Conservation (phyloP, 495 filamentous ascomycete genomes). For the Xylaria longipes region DNA sequence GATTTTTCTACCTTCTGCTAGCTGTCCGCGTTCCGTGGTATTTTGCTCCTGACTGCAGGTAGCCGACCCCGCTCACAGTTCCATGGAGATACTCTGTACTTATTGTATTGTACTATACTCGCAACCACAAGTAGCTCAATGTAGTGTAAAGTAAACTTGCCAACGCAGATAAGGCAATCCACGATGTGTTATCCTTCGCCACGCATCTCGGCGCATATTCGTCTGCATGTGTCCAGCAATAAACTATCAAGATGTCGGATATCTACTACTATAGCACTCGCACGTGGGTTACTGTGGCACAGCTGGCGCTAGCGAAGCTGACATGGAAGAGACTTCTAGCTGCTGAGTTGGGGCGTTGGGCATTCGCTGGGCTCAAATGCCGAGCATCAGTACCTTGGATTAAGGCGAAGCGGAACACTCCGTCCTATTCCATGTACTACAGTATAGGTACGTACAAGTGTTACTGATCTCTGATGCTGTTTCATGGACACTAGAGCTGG, state of each 20-base stretch:
- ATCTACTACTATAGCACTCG: neutral
- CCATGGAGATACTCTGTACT: no score
- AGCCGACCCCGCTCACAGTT: no score
- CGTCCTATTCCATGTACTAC: neutral
- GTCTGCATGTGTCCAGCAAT: constrained; percentile 13
- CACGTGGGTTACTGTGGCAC: constrained; percentile 10
- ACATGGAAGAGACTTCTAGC: neutral
- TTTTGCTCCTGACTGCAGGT: no score
- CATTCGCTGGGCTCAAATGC: neutral
- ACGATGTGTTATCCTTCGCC: neutral
- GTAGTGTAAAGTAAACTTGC: neutral
- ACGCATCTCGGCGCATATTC: constrained; percentile 21
- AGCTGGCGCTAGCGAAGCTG: constrained; percentile 10
- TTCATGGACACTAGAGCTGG: neutral
- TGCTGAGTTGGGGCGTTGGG: neutral
- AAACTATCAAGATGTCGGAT: neutral
- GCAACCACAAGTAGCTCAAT: no score
- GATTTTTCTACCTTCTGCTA: neutral
- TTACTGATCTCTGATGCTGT: neutral
- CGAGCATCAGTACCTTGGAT: no score
- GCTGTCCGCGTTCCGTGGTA: neutral
- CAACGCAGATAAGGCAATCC: constrained; percentile 5
- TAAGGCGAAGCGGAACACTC: neutral
- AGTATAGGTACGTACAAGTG: neutral
- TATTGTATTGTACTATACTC: no score